These are phyloP conservation scores for Phylloporus gajari DNA, from an alignment of 1,284 basidiomycete species.

Conservation along the genomic window DNA sequence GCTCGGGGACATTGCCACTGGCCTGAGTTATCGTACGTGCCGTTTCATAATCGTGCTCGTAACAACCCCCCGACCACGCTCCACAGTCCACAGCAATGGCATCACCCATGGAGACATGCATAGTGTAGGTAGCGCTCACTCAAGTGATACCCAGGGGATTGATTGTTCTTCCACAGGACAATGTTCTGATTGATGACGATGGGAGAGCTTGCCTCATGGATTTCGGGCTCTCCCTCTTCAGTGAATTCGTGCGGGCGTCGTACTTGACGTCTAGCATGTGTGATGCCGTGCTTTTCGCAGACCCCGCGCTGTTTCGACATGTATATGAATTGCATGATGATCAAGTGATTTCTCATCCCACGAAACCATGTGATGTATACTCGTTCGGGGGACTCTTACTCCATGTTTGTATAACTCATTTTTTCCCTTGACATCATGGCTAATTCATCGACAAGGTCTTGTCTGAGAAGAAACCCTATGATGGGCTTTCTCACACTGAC, in stretches of 20 bases:
- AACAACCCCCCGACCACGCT: not conserved
- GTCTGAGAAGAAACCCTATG: slow-evolving; percentile 37
- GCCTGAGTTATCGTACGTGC: slow-evolving; percentile 40
- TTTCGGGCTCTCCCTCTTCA: slow-evolving; percentile 50
- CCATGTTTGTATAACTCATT: slow-evolving; percentile 33
- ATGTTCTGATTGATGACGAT: slow-evolving; percentile 36
- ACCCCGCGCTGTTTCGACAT: slow-evolving; percentile 45
- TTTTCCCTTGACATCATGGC: slow-evolving; percentile 10
- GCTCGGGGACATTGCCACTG: slow-evolving; percentile 38
- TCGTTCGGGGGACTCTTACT: slow-evolving; percentile 45
- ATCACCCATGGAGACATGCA: slow-evolving; percentile 43
- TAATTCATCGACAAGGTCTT: slow-evolving; percentile 32
- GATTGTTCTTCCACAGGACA: slow-evolving; percentile 33
- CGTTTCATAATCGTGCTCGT: not conserved
- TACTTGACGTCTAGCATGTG: slow-evolving; percentile 46
- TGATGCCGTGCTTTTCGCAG: slow-evolving; percentile 48
- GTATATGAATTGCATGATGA: slow-evolving; percentile 4
- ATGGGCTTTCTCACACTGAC: slow-evolving; percentile 9
- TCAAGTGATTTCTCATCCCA: slow-evolving; percentile 31
- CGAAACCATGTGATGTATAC: slow-evolving; percentile 42
- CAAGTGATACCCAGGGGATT: not conserved
- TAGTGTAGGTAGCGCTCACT: slow-evolving; percentile 27
- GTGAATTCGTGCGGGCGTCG: slow-evolving; percentile 45
- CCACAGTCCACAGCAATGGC: slow-evolving; percentile 33
- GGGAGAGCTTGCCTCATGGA: slow-evolving; percentile 43